Conservation (phyloP, 169 alveolate genomes). For the Theileria parva region DNA sequence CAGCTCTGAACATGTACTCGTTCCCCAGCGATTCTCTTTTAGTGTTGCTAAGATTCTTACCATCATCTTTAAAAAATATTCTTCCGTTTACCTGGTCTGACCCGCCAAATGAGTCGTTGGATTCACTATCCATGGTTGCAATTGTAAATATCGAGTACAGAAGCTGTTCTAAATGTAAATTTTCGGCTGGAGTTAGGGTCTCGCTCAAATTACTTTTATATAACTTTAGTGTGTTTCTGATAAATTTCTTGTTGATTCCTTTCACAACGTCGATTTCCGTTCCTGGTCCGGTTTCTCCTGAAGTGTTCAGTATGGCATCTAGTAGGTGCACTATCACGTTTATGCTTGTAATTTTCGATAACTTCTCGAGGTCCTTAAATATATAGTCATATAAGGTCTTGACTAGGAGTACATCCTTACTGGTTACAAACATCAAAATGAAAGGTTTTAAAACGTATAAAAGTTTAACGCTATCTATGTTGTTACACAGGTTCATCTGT, state of each 20-base stretch:
- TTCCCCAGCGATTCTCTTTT: neutral
- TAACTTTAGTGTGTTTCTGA: neutral
- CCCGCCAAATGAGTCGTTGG: neutral
- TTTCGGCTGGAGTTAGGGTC: neutral
- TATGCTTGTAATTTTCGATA: neutral
- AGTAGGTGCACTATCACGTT: neutral
- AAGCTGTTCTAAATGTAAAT: neutral
- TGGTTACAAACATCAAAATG: conserved; percentile 3
- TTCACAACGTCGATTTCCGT: neutral
- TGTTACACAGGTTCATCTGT: neutral
- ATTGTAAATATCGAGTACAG: neutral
- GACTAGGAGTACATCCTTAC: neutral
- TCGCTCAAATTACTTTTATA: neutral
- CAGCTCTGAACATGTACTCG: neutral
- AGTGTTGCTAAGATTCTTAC: neutral
- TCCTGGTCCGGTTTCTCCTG: neutral
- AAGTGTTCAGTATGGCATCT: neutral
- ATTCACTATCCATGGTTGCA: neutral
- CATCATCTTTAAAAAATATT: neutral
- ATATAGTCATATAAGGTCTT: neutral
- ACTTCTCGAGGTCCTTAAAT: conserved; percentile 5
- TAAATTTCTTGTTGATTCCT: neutral
- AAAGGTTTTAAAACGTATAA: neutral
- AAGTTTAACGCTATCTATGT: conserved; percentile 1
- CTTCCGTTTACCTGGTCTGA: neutral